phyloP scores from a whole-genome alignment of 2,329 filamentous ascomycete species.

The Venturia effusa region DNA sequence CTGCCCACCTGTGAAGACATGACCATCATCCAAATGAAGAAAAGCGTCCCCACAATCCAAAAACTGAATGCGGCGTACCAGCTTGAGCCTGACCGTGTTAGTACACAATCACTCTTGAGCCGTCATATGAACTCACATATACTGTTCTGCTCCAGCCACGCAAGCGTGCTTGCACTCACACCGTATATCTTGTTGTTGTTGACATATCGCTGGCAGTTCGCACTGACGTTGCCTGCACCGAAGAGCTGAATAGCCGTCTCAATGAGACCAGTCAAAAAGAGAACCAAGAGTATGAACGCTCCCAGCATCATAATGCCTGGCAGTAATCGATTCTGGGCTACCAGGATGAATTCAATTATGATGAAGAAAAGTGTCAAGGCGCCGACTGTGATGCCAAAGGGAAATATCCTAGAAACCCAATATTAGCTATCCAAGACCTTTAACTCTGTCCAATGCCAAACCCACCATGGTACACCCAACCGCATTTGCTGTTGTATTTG shows the following conservation, averaged over 20 bases:
- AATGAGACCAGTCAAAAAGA: conserved; percentile 52
- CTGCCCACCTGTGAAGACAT: conserved; percentile 47
- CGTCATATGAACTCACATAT: conserved; percentile 39
- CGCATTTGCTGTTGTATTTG: conserved; percentile 44
- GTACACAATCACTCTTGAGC: conserved; percentile 13
- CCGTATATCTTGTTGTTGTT: conserved; percentile 34
- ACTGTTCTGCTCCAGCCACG: conserved; percentile 51
- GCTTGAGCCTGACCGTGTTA: conserved; percentile 36
- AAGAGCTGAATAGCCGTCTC: conserved; percentile 54
- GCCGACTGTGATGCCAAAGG: conserved; percentile 50
- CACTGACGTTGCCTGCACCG: conserved; percentile 45
- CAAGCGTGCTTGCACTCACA: conserved; percentile 44
- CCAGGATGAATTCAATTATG: conserved; percentile 45
- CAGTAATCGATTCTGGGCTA: conserved; percentile 44
- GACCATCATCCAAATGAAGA: conserved; percentile 56
- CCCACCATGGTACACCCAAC: conserved; percentile 50
- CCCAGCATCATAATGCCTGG: conserved; percentile 49
- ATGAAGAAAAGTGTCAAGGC: conserved; percentile 48
- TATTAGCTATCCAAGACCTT: not conserved
- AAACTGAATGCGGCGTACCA: conserved; percentile 55
- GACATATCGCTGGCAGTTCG: conserved; percentile 48
- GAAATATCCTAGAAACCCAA: conserved; percentile 44
- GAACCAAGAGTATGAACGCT: conserved; percentile 49
- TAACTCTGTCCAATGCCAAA: not conserved
- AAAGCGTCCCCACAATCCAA: conserved; percentile 51